Percentiles rank a stretch among this genome's conserved stretches.
Conservation (phyloP, 2,329 filamentous ascomycete genomes). For the Fusarium oxysporum region DNA sequence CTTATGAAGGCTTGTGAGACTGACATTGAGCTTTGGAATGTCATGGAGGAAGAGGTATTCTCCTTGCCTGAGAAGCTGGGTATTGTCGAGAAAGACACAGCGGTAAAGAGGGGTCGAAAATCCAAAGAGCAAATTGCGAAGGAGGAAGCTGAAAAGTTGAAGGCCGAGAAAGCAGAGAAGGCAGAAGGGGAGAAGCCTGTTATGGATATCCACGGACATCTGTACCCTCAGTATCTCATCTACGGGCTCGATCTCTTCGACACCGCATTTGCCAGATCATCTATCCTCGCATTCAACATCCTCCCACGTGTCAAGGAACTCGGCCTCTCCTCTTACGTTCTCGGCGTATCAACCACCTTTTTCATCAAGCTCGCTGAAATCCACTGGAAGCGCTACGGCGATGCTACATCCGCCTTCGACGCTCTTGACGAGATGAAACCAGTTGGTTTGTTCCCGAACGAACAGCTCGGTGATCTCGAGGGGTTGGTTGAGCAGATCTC, state of each 20-base stretch:
- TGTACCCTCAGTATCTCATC: constrained; percentile 72
- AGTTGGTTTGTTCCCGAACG: constrained; percentile 69
- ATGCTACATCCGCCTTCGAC: constrained; percentile 65
- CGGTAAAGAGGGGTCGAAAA: constrained; percentile 14
- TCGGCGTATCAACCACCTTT: constrained; percentile 76
- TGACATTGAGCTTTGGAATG: constrained; percentile 74
- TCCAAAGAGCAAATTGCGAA: constrained; percentile 26
- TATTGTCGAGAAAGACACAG: constrained; percentile 52
- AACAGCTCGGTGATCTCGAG: constrained; percentile 35
- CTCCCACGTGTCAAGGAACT: constrained; percentile 75
- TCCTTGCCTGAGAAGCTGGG: constrained; percentile 67
- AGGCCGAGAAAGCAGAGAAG: background rate
- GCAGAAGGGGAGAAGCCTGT: constrained; percentile 48
- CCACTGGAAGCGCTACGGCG: constrained; percentile 70
- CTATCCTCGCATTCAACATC: constrained; percentile 68
- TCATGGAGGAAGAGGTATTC: constrained; percentile 76
- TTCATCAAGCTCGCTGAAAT: constrained; percentile 75
- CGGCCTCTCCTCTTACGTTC: constrained; percentile 76
- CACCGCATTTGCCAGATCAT: constrained; percentile 66
- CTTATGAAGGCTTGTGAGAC: constrained; percentile 66
- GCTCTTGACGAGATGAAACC: constrained; percentile 75
- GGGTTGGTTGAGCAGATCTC: constrained; percentile 48
- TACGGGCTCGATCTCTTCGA: constrained; percentile 68
- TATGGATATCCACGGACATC: constrained; percentile 70
- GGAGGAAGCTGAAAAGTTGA: background rate